A percentile compares a stretch with the other conserved stretches of the same genome.
Evolutionary conservation across 2,329 filamentous ascomycete genomes (phyloP).

Genomic region (Mollisiaceae sp.): DNA sequence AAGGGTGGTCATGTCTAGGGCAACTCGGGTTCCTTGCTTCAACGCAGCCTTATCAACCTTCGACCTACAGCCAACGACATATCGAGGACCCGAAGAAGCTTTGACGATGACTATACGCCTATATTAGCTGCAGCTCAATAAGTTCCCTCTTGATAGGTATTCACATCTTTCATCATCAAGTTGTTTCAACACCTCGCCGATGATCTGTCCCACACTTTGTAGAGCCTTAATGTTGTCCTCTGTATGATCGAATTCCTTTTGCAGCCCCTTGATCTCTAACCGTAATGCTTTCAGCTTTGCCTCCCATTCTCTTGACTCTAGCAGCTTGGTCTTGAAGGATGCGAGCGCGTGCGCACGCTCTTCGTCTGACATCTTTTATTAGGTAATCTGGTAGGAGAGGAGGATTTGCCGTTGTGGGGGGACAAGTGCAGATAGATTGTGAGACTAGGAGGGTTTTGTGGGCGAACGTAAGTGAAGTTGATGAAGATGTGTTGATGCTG

Average conservation of each 20-base stretch:
- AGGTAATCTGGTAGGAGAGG: not conserved
- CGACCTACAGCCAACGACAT: slow-evolving; percentile 96
- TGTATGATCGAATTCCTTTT: slow-evolving; percentile 94
- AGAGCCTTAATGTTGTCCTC: slow-evolving; percentile 99
- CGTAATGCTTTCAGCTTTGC: slow-evolving; percentile 94
- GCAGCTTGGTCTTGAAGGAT: slow-evolving; percentile 79
- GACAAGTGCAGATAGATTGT: not conserved
- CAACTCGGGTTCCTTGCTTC: slow-evolving; percentile 97
- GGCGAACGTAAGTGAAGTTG: not conserved
- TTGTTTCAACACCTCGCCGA: slow-evolving; percentile 98
- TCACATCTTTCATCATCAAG: slow-evolving; percentile 97
- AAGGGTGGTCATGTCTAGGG: slow-evolving; percentile 98
- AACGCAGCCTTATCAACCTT: slow-evolving; percentile 98
- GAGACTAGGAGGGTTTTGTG: not conserved
- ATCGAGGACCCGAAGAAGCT: slow-evolving; percentile 94
- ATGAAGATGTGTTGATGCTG: not conserved
- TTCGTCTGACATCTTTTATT: slow-evolving; percentile 48
- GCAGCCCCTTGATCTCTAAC: slow-evolving; percentile 92
- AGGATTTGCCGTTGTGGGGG: not conserved
- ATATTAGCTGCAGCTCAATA: slow-evolving; percentile 29
- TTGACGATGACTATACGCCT: slow-evolving; percentile 84
- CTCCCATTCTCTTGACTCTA: slow-evolving; percentile 98
- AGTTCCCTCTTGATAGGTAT: slow-evolving; percentile 43
- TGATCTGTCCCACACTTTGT: slow-evolving; percentile 98
- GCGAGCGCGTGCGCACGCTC: slow-evolving; percentile 72